Conservation (phyloP, 257 asterid species). For the Perilla frutescens region DNA sequence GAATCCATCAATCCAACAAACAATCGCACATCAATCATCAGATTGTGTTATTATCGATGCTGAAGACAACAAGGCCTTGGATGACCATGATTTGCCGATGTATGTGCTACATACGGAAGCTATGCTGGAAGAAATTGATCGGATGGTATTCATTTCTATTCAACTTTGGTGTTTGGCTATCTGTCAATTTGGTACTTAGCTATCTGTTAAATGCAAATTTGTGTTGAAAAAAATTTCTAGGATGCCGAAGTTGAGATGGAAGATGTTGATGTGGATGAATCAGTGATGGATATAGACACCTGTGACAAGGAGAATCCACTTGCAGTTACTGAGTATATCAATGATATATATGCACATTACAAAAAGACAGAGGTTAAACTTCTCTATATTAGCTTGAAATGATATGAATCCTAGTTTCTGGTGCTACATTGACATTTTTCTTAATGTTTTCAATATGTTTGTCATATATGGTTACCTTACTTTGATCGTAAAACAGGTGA, state of each 20-base stretch:
- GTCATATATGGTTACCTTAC: too few species aligned
- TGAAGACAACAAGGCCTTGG: constrained; percentile 41
- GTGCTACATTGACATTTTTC: too few species aligned
- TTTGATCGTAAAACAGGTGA: too few species aligned
- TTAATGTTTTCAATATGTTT: too few species aligned
- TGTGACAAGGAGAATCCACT: constrained; percentile 58
- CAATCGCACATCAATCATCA: constrained; percentile 33
- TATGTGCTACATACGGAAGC: constrained; percentile 76
- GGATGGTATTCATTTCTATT: constrained; percentile 56
- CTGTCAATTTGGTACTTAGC: background rate
- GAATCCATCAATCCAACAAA: constrained; percentile 43
- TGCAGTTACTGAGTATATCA: constrained; percentile 73
- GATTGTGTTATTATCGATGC: constrained; percentile 51
- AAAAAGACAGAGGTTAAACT: constrained; percentile 63
- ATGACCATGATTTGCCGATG: constrained; percentile 59
- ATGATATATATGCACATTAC: constrained; percentile 63
- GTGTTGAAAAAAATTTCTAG: constrained; percentile 34
- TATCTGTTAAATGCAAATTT: constrained; percentile 11
- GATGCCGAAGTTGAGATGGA: constrained; percentile 63
- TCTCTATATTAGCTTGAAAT: background rate
- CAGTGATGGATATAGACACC: constrained; percentile 60
- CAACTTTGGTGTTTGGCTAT: background rate
- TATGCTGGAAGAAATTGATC: constrained; percentile 74
- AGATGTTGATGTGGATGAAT: constrained; percentile 50
- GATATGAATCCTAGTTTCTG: background rate